phyloP scores from a whole-genome alignment of 2,329 filamentous ascomycete species.

The Leptoxyphium fumago region DNA sequence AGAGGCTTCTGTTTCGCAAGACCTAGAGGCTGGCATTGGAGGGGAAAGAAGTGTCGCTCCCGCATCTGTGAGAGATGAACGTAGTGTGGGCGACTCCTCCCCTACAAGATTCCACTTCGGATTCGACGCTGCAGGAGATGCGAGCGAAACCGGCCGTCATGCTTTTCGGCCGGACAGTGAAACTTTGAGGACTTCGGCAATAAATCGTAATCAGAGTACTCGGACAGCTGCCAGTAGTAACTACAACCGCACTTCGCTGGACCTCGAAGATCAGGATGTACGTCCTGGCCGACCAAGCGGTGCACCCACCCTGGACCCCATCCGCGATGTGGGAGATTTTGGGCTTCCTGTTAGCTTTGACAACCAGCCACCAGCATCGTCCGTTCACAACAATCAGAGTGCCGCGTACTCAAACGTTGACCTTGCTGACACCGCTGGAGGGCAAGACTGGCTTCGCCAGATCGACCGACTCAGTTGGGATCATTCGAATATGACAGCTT shows the following conservation, averaged over 20 bases:
- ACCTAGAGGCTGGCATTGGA: constrained; percentile 7
- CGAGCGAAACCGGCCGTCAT: constrained; percentile 1
- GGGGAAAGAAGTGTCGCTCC: constrained; percentile 6
- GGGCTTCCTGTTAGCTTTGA: constrained; percentile 19
- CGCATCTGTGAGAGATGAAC: background rate
- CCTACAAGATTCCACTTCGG: constrained; percentile 11
- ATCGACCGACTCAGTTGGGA: constrained; percentile 16
- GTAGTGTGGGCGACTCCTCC: constrained; percentile 5
- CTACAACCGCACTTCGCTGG: background rate
- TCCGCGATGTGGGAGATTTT: constrained; percentile 14
- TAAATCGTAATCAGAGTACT: background rate
- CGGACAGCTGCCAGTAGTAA: background rate
- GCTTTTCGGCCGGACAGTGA: constrained; percentile 3
- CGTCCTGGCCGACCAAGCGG: background rate
- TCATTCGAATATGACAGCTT: constrained; percentile 6
- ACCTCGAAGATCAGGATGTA: background rate
- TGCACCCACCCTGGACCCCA: constrained; percentile 11
- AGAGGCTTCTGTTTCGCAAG: background rate
- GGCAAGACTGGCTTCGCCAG: constrained; percentile 14
- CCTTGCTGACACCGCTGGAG: constrained; percentile 1
- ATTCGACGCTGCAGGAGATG: constrained; percentile 4
- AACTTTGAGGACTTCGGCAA: background rate
- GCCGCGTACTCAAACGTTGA: constrained; percentile 1
- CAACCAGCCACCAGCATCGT: constrained; percentile 7
- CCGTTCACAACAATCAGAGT: background rate